These are phyloP conservation scores for Ogataea haglerorum DNA, from an alignment of 805 yeast species.

Conservation along the genomic window DNA sequence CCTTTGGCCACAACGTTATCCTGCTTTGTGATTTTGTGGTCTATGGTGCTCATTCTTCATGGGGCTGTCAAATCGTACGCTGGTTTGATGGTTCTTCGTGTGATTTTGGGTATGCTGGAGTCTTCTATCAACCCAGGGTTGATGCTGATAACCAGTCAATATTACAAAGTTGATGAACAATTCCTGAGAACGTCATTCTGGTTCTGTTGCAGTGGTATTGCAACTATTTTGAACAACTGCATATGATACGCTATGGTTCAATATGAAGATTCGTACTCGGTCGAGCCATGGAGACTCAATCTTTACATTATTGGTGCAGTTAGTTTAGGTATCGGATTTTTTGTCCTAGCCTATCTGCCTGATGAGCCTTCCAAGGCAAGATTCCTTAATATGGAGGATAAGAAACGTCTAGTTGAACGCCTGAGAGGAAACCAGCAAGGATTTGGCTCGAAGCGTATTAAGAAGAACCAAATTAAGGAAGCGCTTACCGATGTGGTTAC, in stretches of 20 bases:
- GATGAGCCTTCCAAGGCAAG: slow-evolving; percentile 47
- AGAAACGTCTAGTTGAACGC: slow-evolving; percentile 33
- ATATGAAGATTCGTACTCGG: slow-evolving; percentile 37
- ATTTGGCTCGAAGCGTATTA: slow-evolving; percentile 27
- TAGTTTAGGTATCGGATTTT: slow-evolving; percentile 48
- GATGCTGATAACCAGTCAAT: slow-evolving; percentile 47
- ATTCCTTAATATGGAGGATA: slow-evolving; percentile 37
- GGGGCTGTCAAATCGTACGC: slow-evolving; percentile 31
- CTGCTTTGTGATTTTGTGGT: slow-evolving; percentile 47
- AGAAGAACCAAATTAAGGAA: slow-evolving; percentile 22
- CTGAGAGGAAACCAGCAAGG: slow-evolving; percentile 21
- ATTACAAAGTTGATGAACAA: slow-evolving; percentile 49
- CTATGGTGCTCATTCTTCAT: slow-evolving; percentile 42
- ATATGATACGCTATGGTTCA: slow-evolving; percentile 44
- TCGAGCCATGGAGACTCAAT: slow-evolving; percentile 56
- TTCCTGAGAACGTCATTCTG: slow-evolving; percentile 31
- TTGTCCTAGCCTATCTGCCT: slow-evolving; percentile 44
- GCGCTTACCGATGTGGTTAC: slow-evolving; percentile 21
- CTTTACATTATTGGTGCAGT: slow-evolving; percentile 57
- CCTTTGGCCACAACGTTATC: slow-evolving; percentile 53
- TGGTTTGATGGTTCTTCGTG: slow-evolving; percentile 44
- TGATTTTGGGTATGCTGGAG: slow-evolving; percentile 53
- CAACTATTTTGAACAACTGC: slow-evolving; percentile 44
- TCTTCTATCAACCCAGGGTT: slow-evolving; percentile 42
- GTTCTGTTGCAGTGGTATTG: slow-evolving; percentile 31